Conservation (phyloP, 345 rosid genomes). For the Ceriops tagal region DNA sequence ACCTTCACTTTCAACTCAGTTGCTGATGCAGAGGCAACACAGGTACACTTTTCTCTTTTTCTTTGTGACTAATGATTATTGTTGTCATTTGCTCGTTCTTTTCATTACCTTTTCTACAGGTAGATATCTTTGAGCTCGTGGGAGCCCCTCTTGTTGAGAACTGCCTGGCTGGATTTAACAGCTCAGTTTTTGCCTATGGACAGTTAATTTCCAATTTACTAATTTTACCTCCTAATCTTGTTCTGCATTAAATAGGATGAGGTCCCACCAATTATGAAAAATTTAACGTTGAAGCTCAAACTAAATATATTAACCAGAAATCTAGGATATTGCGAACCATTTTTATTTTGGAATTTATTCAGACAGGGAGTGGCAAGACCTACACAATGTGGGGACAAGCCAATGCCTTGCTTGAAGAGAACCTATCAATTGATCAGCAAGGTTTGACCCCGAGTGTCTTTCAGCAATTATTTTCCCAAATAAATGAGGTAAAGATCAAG, state of each 20-base stretch:
- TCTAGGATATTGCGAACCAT: background rate
- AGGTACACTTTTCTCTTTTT: slow-evolving; percentile 27
- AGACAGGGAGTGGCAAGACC: slow-evolving; percentile 98
- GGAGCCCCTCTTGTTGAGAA: slow-evolving; percentile 94
- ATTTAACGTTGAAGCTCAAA: no score
- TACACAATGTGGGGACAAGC: slow-evolving; percentile 98
- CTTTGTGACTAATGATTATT: no score
- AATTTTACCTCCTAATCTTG: slow-evolving; percentile 2
- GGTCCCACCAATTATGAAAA: no score
- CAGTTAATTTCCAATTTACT: slow-evolving; percentile 47
- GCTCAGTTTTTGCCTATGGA: slow-evolving; percentile 97
- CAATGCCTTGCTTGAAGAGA: slow-evolving; percentile 65
- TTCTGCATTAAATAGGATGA: background rate
- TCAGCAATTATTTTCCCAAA: slow-evolving; percentile 66
- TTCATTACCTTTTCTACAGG: slow-evolving; percentile 33
- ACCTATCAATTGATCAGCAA: slow-evolving; percentile 59
- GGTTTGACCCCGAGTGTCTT: slow-evolving; percentile 96
- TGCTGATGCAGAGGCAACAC: slow-evolving; percentile 69
- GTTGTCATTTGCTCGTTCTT: no score
- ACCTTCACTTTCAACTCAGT: slow-evolving; percentile 82
- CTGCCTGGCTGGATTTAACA: slow-evolving; percentile 92
- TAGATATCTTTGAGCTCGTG: slow-evolving; percentile 72
- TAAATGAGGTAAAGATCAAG: slow-evolving; percentile 63
- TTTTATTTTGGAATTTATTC: slow-evolving; percentile 12
- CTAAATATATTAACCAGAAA: no score